These are phyloP conservation scores for Rhizopogon sp. DNA, from an alignment of 768 basidiomycete genomes.

Conservation along the genomic window DNA sequence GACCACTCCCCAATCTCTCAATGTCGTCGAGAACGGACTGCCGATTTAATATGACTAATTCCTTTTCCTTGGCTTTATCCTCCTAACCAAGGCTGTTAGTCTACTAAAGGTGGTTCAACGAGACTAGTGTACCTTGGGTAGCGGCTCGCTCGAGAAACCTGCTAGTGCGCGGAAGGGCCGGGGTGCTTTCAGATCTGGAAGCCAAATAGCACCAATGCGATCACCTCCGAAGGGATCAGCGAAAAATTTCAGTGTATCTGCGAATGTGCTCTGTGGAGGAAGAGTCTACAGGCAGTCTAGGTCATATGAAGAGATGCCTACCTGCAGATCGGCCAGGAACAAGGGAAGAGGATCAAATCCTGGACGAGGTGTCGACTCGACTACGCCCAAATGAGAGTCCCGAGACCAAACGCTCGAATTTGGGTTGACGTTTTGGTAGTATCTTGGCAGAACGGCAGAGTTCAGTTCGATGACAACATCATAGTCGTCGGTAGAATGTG, in stretches of 20 bases:
- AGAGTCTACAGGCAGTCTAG: background rate
- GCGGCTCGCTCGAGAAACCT: slow-evolving; percentile 71
- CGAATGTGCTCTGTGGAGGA: slow-evolving; percentile 54
- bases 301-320: slow-evolving; percentile 24
- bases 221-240: slow-evolving; percentile 78
- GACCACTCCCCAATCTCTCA: slow-evolving; percentile 63
- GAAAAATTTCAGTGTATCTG: slow-evolving; percentile 79
- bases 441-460: slow-evolving; percentile 57
- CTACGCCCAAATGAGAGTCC: background rate
- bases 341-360: slow-evolving; percentile 78
- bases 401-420: slow-evolving; percentile 46
- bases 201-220: slow-evolving; percentile 82
- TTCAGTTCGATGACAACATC: slow-evolving; percentile 80
- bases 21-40: slow-evolving; percentile 69
- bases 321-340: slow-evolving; percentile 71
- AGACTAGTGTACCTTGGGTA: slow-evolving; percentile 23
- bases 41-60: slow-evolving; percentile 62
- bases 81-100: slow-evolving; percentile 12
- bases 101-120: background rate
- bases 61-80: slow-evolving; percentile 45
- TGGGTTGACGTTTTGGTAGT: slow-evolving; percentile 62
- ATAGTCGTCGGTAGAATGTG: slow-evolving; percentile 80
- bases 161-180: slow-evolving; percentile 77
- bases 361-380: slow-evolving; percentile 35
- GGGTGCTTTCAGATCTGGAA: slow-evolving; percentile 57